Conservation (phyloP, 129 eudicot species). For the Deinandra increscens region DNA sequence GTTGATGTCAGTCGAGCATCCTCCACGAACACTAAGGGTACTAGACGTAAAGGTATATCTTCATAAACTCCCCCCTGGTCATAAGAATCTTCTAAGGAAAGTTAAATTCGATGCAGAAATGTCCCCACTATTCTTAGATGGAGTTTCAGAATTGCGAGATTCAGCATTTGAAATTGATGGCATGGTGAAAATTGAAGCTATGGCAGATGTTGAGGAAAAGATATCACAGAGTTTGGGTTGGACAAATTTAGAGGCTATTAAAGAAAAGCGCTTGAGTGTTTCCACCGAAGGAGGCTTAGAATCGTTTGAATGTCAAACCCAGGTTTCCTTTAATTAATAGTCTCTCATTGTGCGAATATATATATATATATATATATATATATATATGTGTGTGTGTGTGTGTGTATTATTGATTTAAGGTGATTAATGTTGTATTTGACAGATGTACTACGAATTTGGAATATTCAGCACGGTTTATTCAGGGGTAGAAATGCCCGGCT, state of each 20-base stretch:
- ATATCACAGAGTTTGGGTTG: not conserved
- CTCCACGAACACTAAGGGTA: not conserved
- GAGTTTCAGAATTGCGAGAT: not conserved
- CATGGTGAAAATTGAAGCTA: conserved; percentile 17
- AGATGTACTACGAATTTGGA: too few relatives aligned
- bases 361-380: too few relatives aligned
- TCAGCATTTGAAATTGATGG: conserved; percentile 19
- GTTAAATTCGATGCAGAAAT: conserved; percentile 11
- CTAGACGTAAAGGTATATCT: too few relatives aligned
- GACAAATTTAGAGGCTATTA: conserved; percentile 1
- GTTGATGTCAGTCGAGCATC: conserved; percentile 1
- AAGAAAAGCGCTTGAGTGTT: not conserved
- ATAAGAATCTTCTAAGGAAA: not conserved
- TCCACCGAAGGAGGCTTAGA: too few relatives aligned
- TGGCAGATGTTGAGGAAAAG: not conserved
- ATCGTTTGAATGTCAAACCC: not conserved
- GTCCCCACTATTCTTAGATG: not conserved
- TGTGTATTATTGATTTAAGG: too few relatives aligned
- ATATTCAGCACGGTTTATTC: too few relatives aligned
- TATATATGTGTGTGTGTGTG: too few relatives aligned
- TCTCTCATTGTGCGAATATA: not conserved
- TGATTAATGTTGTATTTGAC: too few relatives aligned
- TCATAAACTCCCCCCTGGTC: too few relatives aligned
- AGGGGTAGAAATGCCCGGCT: too few relatives aligned
- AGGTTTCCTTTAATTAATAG: conserved; percentile 5